phyloP scores from a whole-genome alignment of 257 asterid species.

The Orobanche coerulescens region DNA sequence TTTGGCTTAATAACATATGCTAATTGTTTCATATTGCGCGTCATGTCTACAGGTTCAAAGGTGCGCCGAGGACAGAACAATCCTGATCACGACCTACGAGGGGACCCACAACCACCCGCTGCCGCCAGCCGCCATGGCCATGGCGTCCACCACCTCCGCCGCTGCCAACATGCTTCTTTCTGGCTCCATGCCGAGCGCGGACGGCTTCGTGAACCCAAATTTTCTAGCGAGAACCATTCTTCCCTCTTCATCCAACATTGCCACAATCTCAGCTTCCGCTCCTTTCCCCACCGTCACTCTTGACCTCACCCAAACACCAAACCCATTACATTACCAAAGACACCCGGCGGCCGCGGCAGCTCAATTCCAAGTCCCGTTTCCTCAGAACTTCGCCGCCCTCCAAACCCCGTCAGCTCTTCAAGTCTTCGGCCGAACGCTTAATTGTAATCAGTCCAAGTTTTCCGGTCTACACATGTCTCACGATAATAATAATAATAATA shows the following conservation, averaged over 20 bases:
- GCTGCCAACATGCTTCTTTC: slow-evolving; percentile 93
- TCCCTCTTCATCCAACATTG: slow-evolving; percentile 73
- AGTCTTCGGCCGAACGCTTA: slow-evolving; percentile 43
- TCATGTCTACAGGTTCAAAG: slow-evolving; percentile 61
- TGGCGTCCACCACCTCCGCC: slow-evolving; percentile 94
- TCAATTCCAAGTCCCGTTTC: slow-evolving; percentile 51
- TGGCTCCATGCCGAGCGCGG: slow-evolving; percentile 83
- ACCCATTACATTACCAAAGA: slow-evolving; percentile 39
- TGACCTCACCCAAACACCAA: slow-evolving; percentile 74
- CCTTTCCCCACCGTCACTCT: slow-evolving; percentile 92
- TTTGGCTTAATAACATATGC: too few species aligned
- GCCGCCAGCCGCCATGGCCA: slow-evolving; percentile 96
- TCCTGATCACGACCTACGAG: slow-evolving; percentile 82
- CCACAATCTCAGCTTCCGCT: slow-evolving; percentile 92
- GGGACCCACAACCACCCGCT: slow-evolving; percentile 90
- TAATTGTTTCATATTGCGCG: slow-evolving; percentile 1
- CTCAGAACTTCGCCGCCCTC: slow-evolving; percentile 26
- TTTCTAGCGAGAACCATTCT: slow-evolving; percentile 60
- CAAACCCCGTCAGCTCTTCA: slow-evolving; percentile 36
- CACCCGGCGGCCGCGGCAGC: slow-evolving; percentile 26
- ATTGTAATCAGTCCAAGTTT: slow-evolving; percentile 69
- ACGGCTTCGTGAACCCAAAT: slow-evolving; percentile 71
- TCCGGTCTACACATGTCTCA: slow-evolving; percentile 71
- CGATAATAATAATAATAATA: neutral
- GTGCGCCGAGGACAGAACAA: slow-evolving; percentile 69